Base-by-base conservation (phyloP, 163 green algal genomes). In the Scenedesmus sp. region DNA sequence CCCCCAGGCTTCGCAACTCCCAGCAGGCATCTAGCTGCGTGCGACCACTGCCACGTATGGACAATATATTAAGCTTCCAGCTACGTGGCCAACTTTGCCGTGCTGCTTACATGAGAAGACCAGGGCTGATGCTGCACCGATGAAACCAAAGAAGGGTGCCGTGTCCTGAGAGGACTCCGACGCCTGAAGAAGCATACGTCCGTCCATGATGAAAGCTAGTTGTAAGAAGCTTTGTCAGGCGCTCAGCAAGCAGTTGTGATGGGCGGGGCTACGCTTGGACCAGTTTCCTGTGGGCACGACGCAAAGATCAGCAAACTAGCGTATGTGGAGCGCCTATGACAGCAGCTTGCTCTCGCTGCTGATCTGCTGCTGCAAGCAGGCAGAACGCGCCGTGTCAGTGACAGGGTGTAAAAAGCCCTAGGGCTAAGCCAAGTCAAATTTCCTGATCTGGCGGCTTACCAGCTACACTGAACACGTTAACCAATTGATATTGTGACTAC, bases 121-220 rank as follows among this genome's bases (percentile, higher is more conserved):
- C 55, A 99, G 96, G 2, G 98, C 98, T 18, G 97, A 95, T 55
- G 98, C 97, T 57, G 98, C 98, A 8, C 98, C 98, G 86, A 99
- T 97, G 95, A 99, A 99, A 16, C 98, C 98, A 87, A 99, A 99
- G 96, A 99, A 99, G 0, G 90, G 90, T 10, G 90, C 90, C 4
- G 90, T 92, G 83, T 92, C 90, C 90, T 92, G 90, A n/a, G 70
- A 87, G 54, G 89, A 92, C 89, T 92, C 89, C 6, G 56, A 6
- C 55, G 56, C 55, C 77, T 87, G 55, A 26, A 91, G 57, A n/a
- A 91, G 88, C 57, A 88, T 82, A 54, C 88, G 76, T 23, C 88
- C 88, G 66, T 91, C 84, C 84, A 89, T 89, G 62, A 12, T 89
- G 7, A 34, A 76, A 20, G 66, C 7, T 18, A 34, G 18, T 9